Evolutionary conservation across 2,329 filamentous ascomycete genomes (phyloP), one percentile per base, ranked within the genome.

Genomic region (Aspergillus sp.): DNA sequence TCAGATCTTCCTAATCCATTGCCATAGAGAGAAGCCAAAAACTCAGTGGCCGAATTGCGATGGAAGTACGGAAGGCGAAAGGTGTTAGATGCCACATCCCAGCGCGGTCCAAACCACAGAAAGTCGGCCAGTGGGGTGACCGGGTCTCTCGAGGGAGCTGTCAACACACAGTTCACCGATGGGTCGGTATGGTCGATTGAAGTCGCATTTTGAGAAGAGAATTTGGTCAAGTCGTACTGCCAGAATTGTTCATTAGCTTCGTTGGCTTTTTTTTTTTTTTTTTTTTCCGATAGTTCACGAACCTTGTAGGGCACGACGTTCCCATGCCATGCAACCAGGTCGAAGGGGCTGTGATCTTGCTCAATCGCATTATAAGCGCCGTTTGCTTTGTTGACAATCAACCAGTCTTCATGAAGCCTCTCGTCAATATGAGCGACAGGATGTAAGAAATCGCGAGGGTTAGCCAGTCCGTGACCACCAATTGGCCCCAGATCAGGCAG

Each of bases 11-110:
- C 58, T 5, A 60, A 36, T 27, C 58, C 57, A 38, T 47, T 58
- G 6, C 58, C 58, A 35, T 60, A 61, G n/a, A 61, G 28, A 34
- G 51, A 52, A 10, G 51, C 58, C 46, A 56, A 49, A 66, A 83
- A 83, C 61, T 85, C 81, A 45, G 74, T 77, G 71, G 82, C 82
- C 10, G 78, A 81, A 70, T 84, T 85, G 56, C 81, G 76, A 66
- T 87, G 84, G 68, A 84, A 87, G 74, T 82, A 88, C 1, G 85
- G 84, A 26, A 82, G 82, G 5, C 83, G 77, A 72, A 86, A 87
- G 0, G 84, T 87, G 58, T 84, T 74, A 54, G 85, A 81, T 2
- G 76, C 78, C 0, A 85, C 82, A 30, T 86, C 75, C 83, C 83
- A 88, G 40, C 83, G 75, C 2, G 84, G 83, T 7, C 83, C 82